Percentiles rank a stretch among this genome's conserved stretches.
phyloP scores from a whole-genome alignment of 345 rosid species.

The Anastatica hierochuntica region DNA sequence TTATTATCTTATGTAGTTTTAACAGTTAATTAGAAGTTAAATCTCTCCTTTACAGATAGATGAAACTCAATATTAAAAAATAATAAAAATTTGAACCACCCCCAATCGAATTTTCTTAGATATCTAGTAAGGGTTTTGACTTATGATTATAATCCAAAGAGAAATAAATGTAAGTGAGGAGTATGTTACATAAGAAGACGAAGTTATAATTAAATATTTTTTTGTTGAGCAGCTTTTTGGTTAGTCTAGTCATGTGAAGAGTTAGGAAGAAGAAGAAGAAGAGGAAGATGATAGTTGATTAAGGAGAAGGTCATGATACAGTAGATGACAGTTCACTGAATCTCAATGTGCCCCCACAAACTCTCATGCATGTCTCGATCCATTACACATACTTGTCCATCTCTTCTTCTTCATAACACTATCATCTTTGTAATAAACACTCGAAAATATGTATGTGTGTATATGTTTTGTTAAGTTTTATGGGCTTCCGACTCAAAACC shows the following conservation, averaged over 20 bases:
- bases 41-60: no score
- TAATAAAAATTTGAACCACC: no score
- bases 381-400: conserved; percentile 16
- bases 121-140: conserved; percentile 10
- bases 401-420: conserved; percentile 11
- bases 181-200: conserved; percentile 10
- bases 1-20: no score
- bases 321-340: neutral
- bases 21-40: no score
- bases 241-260: conserved; percentile 23
- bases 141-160: conserved; percentile 22
- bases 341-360: conserved; percentile 26
- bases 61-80: no score
- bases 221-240: conserved; percentile 11
- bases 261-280: conserved; percentile 3
- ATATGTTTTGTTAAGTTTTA: no score
- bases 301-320: neutral
- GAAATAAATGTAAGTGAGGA: neutral
- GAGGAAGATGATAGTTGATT: conserved; percentile 14
- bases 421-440: neutral
- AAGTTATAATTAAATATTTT: neutral
- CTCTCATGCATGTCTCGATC: conserved; percentile 21
- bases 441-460: no score
- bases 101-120: no score
- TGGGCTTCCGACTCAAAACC: no score